Base-by-base conservation (phyloP, 2,329 filamentous ascomycete genomes). In the Apiospora saccharicola region DNA sequence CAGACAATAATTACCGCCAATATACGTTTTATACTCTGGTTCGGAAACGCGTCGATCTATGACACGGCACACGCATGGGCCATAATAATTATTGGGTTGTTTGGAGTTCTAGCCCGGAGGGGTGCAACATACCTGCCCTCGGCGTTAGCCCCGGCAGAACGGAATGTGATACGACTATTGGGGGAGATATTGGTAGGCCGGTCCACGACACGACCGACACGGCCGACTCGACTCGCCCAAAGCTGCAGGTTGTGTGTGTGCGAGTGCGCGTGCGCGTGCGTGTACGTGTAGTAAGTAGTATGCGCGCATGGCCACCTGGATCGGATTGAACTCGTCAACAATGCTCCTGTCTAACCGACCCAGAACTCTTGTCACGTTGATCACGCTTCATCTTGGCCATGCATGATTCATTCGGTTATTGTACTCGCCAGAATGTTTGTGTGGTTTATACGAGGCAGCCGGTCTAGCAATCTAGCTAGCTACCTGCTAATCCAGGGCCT, bases 391-490 rank as follows among this genome's bases (percentile, higher is more conserved):
- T 19, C 14, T 22, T 57, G 51, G 26, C 26, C 8, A 26, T 30
- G 5, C 51, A 61, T 61, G 53, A 61, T 61, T 61, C 53, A 61
- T 22, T 61, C 53, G 30, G 53, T 22, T 61, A 61, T n/a, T 16
- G 14, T 7, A 57, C 51, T 57, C 26, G 4, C 30, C 14, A 26
- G 16, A 13, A 34, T 30, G 51, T 34, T 57, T 30, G 26, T 57
- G 51, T 22, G 26, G 14, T 34, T 12, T 12, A 37, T 61, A 64
- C 34, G 34, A 41, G 57, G 34, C 13, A n/a, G 57, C 34, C 30
- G 41, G 30, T 34, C 19, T 34, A 37, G 13, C 30, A 10, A 8
- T 4, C 16, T 61, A 7, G 4, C 30, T 61, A 13, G 34, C 30
- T 19, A 41, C 22, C 57, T 64, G 57, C 57, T 64, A 41, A 64